Evolutionary conservation across 148 eudicot species (phyloP), one percentile per base, ranked within the genome.

Genomic region (Chenopodium suecicum): DNA sequence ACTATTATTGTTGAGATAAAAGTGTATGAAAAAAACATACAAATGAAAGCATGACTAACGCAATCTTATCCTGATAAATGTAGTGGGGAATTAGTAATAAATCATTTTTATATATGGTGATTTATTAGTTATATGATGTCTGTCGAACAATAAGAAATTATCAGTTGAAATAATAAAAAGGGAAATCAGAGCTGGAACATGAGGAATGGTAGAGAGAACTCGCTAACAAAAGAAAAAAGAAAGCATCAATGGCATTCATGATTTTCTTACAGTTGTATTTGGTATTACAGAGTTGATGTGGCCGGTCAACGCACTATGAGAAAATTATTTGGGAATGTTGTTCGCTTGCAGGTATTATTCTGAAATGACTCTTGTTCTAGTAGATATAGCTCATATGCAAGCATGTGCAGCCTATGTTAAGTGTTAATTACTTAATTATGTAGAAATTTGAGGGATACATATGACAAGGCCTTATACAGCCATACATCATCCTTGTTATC

Each of bases 231-330:
- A 22, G 54, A 46, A 70, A 46, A 44, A 46, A 9, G 54, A 44
- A 20, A 5, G 48, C 10, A 16, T 46, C n/a, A 44, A 72, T 46
- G 62, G 5, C 62, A 56, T 56, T 56, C 62, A 56, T 56, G 62
- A 56, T 56, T 56, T 19, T 12, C 32, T 56, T 56, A 56, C 17
- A 3, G 22, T 56, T 66, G 62, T 54, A 48, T 80, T 62, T 83
- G 75, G 44, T 76, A n/a, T 37, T 87, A 70, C 89, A 96, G 99
- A 80, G 58, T 83, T 68, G 99, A 95, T 85, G 92, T 96, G 54
- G 82, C 92, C 78, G 95, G 98, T 76, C 91, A 90, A 34, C 98
- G 76, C 79, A 87, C 93, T 47, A 87, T 94, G 78, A 88, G 97
- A 78, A 89, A 73, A 64, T 74, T 92, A 76, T 94, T 88, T 25